Evolutionary conservation across 768 basidiomycete species (phyloP).

Genomic region (Suillus spraguei): DNA sequence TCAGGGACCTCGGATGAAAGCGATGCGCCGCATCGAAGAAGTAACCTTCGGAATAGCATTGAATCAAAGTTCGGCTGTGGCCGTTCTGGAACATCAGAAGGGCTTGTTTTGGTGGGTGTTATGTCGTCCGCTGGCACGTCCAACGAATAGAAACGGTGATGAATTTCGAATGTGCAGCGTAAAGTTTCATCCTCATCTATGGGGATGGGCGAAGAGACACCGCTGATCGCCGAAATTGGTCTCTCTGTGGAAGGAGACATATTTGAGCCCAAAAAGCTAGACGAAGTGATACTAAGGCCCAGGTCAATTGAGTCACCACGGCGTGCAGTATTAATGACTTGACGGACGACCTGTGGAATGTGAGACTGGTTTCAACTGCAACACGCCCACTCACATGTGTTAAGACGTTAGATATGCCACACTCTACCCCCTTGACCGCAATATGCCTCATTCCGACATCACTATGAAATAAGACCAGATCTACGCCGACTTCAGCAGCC

Average conservation of each 20-base stretch:
- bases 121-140: constrained; percentile 19
- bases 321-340: constrained; percentile 70
- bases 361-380: constrained; percentile 20
- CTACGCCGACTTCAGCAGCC: constrained; percentile 83
- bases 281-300: constrained; percentile 63
- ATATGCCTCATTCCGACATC: constrained; percentile 89
- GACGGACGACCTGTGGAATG: constrained; percentile 70
- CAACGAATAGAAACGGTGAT: constrained; percentile 44
- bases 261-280: constrained; percentile 23
- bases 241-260: constrained; percentile 29
- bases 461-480: constrained; percentile 88
- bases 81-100: constrained; percentile 24
- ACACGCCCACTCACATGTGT: constrained; percentile 68
- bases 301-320: constrained; percentile 84
- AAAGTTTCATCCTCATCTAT: constrained; percentile 40
- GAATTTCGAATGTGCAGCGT: constrained; percentile 59
- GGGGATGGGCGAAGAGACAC: constrained; percentile 27
- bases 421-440: constrained; percentile 83
- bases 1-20: constrained; percentile 41
- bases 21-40: constrained; percentile 59
- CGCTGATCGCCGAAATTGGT: constrained; percentile 24
- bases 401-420: constrained; percentile 77
- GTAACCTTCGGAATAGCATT: constrained; percentile 59
- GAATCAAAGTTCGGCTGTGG: constrained; percentile 46
- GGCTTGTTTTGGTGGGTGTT: constrained; percentile 16